A percentile compares a stretch with the other conserved stretches of the same genome.
These are phyloP conservation scores for Yamagishiella unicocca DNA, from an alignment of 139 green algal genomes.

Conservation along the genomic window DNA sequence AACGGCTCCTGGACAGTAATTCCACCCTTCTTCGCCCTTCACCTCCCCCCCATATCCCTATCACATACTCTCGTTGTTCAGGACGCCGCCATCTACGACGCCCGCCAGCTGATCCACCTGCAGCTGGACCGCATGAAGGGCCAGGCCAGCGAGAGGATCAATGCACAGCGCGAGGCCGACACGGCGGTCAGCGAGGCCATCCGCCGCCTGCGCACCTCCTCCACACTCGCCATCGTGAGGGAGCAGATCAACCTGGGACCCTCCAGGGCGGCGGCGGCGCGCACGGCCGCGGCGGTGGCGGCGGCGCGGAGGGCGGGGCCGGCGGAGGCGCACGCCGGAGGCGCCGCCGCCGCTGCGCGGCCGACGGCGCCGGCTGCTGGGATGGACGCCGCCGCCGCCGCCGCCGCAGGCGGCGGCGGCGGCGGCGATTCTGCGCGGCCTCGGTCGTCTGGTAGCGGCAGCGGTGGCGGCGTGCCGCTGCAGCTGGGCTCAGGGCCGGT, in stretches of 20 bases:
- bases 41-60: not conserved
- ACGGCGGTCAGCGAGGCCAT: conserved; percentile 15
- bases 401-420: not conserved
- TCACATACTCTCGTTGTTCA: not conserved
- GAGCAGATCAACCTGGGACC: conserved; percentile 19
- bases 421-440: not conserved
- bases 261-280: not conserved
- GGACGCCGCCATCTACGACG: conserved; percentile 43
- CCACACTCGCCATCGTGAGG: conserved; percentile 12
- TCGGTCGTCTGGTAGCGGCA: not conserved
- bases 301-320: not conserved
- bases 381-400: not conserved
- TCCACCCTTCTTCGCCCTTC: not conserved
- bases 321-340: not conserved
- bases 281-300: not conserved
- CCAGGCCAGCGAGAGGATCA: conserved; percentile 10
- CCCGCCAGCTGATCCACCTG: not conserved
- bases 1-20: not conserved
- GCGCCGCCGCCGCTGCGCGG: not conserved
- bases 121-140: conserved; percentile 29
- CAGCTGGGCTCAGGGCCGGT: conserved; percentile 18
- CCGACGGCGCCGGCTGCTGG: not conserved
- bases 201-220: conserved; percentile 19
- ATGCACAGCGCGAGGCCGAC: conserved; percentile 39
- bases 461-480: not conserved